Conservation (phyloP, 179 eudicot genomes). For the Actinidia chinensis region DNA sequence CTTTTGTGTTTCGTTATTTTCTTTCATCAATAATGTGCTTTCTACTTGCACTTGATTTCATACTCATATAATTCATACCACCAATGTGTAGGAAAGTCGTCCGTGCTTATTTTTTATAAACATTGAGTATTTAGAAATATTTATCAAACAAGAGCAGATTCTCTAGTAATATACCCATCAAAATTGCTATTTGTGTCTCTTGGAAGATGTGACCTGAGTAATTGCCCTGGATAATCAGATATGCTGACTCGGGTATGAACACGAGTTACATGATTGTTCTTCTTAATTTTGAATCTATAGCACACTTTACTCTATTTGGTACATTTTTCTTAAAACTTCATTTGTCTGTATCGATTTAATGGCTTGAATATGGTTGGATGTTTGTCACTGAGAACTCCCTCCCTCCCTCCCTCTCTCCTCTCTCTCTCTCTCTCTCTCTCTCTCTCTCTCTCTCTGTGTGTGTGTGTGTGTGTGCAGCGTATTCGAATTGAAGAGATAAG, state of each 20-base stretch:
- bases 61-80: background rate
- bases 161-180: background rate
- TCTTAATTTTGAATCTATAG: background rate
- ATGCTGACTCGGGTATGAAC: background rate
- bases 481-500: constrained; percentile 75
- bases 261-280: background rate
- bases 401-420: background rate
- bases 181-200: background rate
- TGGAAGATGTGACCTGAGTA: constrained; percentile 6
- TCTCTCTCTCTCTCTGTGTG: too few relatives aligned
- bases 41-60: background rate
- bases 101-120: background rate
- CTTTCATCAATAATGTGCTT: background rate
- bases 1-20: background rate
- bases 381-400: background rate
- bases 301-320: background rate
- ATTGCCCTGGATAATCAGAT: background rate
- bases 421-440: constrained; percentile 17
- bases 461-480: too few relatives aligned
- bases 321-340: background rate
- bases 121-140: background rate
- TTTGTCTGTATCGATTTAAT: background rate
- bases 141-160: background rate
- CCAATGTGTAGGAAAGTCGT: background rate
- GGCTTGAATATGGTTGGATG: background rate